Percentiles rank a stretch among this genome's conserved stretches.
Conservation (phyloP, 78 protist species). For the Emiliania huxleyi region DNA sequence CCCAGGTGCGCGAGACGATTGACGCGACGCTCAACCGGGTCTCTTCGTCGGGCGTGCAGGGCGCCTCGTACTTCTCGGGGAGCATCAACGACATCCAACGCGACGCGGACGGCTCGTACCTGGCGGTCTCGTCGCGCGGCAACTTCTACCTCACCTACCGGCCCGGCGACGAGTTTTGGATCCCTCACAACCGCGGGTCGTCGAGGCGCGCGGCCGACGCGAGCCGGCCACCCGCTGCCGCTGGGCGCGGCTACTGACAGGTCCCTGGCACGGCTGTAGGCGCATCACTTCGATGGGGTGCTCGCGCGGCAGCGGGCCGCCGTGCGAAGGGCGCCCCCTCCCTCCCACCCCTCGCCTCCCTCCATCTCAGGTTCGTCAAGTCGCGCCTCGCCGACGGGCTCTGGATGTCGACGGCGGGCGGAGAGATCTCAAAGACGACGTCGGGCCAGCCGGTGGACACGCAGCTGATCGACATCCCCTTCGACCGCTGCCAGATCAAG, state of each 20-base stretch:
- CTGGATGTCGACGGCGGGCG: background rate
- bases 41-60: constrained; percentile 30
- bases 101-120: background rate
- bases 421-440: background rate
- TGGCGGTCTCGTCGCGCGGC: constrained; percentile 15
- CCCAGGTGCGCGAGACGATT: constrained; percentile 25
- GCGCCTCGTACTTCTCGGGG: constrained; percentile 32
- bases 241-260: no score
- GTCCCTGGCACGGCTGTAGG: no score
- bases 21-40: constrained; percentile 37
- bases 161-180: constrained; percentile 15
- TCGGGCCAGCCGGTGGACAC: background rate
- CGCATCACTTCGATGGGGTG: background rate
- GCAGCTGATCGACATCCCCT: constrained; percentile 22
- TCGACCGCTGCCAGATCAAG: background rate
- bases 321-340: no score
- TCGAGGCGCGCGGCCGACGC: no score
- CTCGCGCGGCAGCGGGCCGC: no score
- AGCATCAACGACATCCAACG: background rate
- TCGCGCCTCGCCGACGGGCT: background rate
- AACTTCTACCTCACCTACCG: constrained; percentile 10
- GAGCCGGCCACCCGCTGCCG: no score
- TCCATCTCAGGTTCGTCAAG: no score
- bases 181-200: constrained; percentile 27
- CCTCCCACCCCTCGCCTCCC: no score